Percentiles rank a stretch among this genome's conserved stretches.
phyloP scores from a whole-genome alignment of 345 rosid species.

The Clarkia xantiana region DNA sequence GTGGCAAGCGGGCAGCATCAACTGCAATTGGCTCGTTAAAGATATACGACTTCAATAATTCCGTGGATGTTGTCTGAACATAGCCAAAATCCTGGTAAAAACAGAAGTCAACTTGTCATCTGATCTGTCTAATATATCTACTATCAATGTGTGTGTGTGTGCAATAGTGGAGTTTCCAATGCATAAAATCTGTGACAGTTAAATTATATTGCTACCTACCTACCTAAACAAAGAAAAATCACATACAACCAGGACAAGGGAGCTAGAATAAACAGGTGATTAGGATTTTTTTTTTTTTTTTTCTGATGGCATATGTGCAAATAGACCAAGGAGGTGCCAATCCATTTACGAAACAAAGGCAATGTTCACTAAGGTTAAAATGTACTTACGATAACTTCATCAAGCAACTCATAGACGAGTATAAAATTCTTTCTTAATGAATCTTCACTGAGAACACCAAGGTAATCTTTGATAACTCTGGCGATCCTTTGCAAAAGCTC shows the following conservation, averaged over 20 bases:
- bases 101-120: slow-evolving; percentile 2
- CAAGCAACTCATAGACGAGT: slow-evolving; percentile 92
- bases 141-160: too few relatives aligned
- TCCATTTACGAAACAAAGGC: too few relatives aligned
- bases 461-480: slow-evolving; percentile 92
- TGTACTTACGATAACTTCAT: slow-evolving; percentile 81
- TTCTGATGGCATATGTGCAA: too few relatives aligned
- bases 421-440: slow-evolving; percentile 84
- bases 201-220: too few relatives aligned
- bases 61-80: slow-evolving; percentile 95
- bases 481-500: slow-evolving; percentile 96
- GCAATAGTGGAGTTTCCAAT: too few relatives aligned
- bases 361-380: too few relatives aligned
- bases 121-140: background rate
- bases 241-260: too few relatives aligned
- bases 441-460: slow-evolving; percentile 91
- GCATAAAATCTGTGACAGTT: too few relatives aligned
- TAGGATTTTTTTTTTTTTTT: too few relatives aligned
- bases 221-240: too few relatives aligned
- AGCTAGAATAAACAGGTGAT: too few relatives aligned
- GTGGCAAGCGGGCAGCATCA: slow-evolving; percentile 68
- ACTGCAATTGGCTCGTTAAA: slow-evolving; percentile 90
- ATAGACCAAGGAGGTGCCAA: background rate
- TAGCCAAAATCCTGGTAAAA: slow-evolving; percentile 84
- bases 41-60: slow-evolving; percentile 77